phyloP scores from a whole-genome alignment of 2,329 filamentous ascomycete species.

The Venturia aucupariae region DNA sequence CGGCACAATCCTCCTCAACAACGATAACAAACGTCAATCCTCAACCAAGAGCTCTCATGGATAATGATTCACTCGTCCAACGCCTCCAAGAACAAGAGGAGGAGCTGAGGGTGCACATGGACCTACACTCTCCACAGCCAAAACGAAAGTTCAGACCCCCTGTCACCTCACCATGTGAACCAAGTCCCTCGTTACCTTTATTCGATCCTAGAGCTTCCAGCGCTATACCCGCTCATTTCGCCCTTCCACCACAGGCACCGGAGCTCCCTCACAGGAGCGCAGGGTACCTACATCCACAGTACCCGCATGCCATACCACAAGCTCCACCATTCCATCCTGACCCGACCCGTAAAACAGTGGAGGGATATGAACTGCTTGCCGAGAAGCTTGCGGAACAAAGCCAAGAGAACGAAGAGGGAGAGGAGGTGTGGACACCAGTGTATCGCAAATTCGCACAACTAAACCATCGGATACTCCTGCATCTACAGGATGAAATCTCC shows the following conservation, averaged over 20 bases:
- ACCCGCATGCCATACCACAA: neutral
- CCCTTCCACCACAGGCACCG: neutral
- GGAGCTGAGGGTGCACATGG: slow-evolving; percentile 26
- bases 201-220: slow-evolving; percentile 9
- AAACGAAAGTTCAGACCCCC: slow-evolving; percentile 13
- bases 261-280: neutral
- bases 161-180: slow-evolving; percentile 3
- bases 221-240: neutral
- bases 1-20: neutral
- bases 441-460: slow-evolving; percentile 76
- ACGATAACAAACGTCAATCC: neutral
- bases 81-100: slow-evolving; percentile 26
- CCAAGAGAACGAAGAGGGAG: neutral
- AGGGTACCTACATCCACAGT: neutral
- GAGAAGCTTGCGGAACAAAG: slow-evolving; percentile 21
- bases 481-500: slow-evolving; percentile 75
- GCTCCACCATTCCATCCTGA: slow-evolving; percentile 16
- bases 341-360: slow-evolving; percentile 23
- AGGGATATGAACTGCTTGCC: slow-evolving; percentile 31
- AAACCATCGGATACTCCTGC: slow-evolving; percentile 72
- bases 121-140: slow-evolving; percentile 28
- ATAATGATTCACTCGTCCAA: slow-evolving; percentile 11
- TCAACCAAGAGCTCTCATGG: slow-evolving; percentile 3
- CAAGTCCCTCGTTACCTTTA: slow-evolving; percentile 9
- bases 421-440: slow-evolving; percentile 42